Evolutionary conservation across 371 early-diverging fungal species (phyloP), one percentile per base, ranked within the genome.

Genomic region (Haplosporangium sp.): DNA sequence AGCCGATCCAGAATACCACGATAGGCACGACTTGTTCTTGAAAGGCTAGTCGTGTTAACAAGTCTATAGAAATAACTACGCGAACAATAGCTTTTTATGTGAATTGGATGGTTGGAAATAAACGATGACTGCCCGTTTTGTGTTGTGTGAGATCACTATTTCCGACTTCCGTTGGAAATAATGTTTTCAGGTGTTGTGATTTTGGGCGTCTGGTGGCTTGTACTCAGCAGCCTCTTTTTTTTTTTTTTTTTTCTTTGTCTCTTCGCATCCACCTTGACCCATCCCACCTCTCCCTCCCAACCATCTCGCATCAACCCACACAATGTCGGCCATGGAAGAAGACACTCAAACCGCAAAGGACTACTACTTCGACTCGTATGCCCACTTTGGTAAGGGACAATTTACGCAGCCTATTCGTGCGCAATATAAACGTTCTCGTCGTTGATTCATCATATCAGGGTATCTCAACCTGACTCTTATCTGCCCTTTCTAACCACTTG

Each of bases 291-390:
- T 20, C 36, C 50, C 42, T 45, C 48, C 4, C 29, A 29, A 29
- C 29, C 29, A 29, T 29, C 29, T 29, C 29, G 29, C 62, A 41
- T 53, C 38, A 55, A 69, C 55, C 41, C 14, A 20, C 47, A 62
- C 54, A 66, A 76, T 77, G 77, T 77, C 77, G 59, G 69, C 66
- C 66, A 73, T 73, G 73, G 80, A 79, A 65, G 73, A 74, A 64
- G 80, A 79, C 67, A 73, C 80, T 21, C 80, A 66, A 52, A 79
- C 80, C 50, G 80, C 80, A 37, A 94, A 93, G 83, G 95, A 97
- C 83, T 96, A 95, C 83, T 98, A 97, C 92, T 98, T 96, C 87
- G 96, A 94, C 82, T 95, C 96, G 45, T 98, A 97, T 86, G 97
- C 97, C 45, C 95, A 95, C 80, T 94, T 93, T 79, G 98, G 97